phyloP scores from a whole-genome alignment of 352 stramenopile genomes.

The Globisporangium cederbergense region DNA sequence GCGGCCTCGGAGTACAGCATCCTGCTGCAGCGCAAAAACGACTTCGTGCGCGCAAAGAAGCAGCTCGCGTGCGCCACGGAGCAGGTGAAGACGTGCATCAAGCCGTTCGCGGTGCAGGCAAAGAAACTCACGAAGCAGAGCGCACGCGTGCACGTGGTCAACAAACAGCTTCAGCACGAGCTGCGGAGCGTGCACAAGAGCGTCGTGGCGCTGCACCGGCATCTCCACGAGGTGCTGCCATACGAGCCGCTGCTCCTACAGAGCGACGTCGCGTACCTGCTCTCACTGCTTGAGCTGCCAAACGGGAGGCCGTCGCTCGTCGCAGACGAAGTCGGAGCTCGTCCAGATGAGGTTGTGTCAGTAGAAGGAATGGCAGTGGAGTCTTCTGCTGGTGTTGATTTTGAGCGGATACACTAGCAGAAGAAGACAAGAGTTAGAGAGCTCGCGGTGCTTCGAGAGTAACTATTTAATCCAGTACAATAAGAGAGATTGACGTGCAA shows the following conservation, averaged over 20 bases:
- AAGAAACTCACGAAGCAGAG: conserved; percentile 57
- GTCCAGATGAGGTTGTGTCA: neutral
- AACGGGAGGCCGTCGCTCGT: conserved; percentile 17
- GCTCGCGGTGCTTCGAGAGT: neutral
- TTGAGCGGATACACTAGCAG: neutral
- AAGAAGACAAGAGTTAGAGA: neutral
- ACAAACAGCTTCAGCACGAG: conserved; percentile 55
- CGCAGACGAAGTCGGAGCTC: conserved; percentile 7
- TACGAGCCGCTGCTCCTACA: conserved; percentile 56
- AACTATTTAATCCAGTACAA: neutral
- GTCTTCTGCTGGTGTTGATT: neutral
- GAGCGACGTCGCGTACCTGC: conserved; percentile 39
- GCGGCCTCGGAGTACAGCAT: conserved; percentile 33
- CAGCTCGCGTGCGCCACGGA: conserved; percentile 22
- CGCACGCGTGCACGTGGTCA: conserved; percentile 39
- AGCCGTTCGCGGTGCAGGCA: conserved; percentile 57
- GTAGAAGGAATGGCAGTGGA: neutral
- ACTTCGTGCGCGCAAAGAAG: conserved; percentile 27
- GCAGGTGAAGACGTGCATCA: conserved; percentile 47
- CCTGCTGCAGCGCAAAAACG: conserved; percentile 32
- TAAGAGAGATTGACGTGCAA: neutral
- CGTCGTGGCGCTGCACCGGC: conserved; percentile 35
- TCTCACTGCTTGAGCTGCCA: conserved; percentile 24
- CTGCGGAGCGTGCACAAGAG: conserved; percentile 32
- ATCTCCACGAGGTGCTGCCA: conserved; percentile 38